These are phyloP conservation scores for Yamadazyma philogaea DNA, from an alignment of 805 yeast genomes.

Conservation along the genomic window DNA sequence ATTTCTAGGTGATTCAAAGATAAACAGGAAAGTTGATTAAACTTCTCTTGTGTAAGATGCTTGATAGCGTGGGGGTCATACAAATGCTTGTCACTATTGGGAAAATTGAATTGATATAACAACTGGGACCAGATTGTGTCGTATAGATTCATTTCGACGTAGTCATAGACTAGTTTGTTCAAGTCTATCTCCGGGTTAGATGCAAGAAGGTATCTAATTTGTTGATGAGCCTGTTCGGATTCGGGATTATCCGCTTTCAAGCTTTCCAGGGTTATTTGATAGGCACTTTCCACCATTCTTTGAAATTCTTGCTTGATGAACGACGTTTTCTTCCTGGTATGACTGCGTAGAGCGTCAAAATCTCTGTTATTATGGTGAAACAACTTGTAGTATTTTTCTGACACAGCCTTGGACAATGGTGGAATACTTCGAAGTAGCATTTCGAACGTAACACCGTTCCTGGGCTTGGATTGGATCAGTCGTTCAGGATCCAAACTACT, in stretches of 20 bases:
- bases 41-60: slow-evolving; percentile 28
- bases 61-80: slow-evolving; percentile 25
- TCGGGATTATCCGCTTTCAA: slow-evolving; percentile 32
- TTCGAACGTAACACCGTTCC: slow-evolving; percentile 28
- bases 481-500: not conserved
- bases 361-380: slow-evolving; percentile 41
- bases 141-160: slow-evolving; percentile 67
- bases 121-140: slow-evolving; percentile 61
- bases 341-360: slow-evolving; percentile 28
- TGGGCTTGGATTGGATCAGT: not conserved
- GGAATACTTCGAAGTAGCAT: slow-evolving; percentile 37
- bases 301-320: slow-evolving; percentile 31
- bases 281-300: slow-evolving; percentile 33
- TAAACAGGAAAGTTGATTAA: slow-evolving; percentile 34
- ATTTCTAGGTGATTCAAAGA: slow-evolving; percentile 53
- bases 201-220: slow-evolving; percentile 28
- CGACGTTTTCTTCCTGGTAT: slow-evolving; percentile 24
- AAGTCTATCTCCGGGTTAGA: slow-evolving; percentile 44
- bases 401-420: slow-evolving; percentile 36
- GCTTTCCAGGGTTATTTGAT: slow-evolving; percentile 36
- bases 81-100: slow-evolving; percentile 20
- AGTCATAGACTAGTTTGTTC: slow-evolving; percentile 57
- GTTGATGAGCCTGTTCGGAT: slow-evolving; percentile 30
- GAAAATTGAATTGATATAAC: slow-evolving; percentile 29
- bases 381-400: slow-evolving; percentile 34